A percentile compares a stretch with the other conserved stretches of the same genome.
Conservation (phyloP, 805 yeast species). For the Blastobotrys peoriensis region DNA sequence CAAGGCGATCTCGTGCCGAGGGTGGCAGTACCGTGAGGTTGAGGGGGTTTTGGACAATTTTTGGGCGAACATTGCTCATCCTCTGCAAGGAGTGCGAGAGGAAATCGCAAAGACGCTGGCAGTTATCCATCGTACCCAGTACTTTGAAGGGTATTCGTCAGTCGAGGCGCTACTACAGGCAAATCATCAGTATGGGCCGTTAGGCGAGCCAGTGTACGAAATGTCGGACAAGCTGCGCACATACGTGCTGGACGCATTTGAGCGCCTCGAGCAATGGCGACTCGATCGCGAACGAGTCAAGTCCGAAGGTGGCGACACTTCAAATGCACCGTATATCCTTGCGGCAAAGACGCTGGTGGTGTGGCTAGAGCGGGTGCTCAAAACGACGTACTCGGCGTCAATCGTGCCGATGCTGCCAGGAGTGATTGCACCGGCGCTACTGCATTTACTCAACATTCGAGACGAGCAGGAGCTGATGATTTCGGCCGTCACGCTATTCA, state of each 20-base stretch:
- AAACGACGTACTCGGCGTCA: conserved; percentile 47
- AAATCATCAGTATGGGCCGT: conserved; percentile 31
- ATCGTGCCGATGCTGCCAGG: conserved; percentile 47
- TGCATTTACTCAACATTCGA: conserved; percentile 57
- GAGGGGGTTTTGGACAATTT: conserved; percentile 40
- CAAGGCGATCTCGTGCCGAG: conserved; percentile 42
- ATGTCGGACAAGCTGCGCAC: conserved; percentile 28
- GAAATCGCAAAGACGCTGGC: conserved; percentile 59
- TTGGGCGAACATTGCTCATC: conserved; percentile 48
- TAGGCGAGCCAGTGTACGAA: conserved; percentile 33
- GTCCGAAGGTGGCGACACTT: conserved; percentile 27
- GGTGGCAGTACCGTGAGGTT: conserved; percentile 46
- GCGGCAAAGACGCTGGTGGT: conserved; percentile 58
- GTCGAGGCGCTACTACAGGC: conserved; percentile 37
- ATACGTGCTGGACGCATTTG: conserved; percentile 40
- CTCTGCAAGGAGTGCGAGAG: conserved; percentile 66
- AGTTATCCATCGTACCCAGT: conserved; percentile 38
- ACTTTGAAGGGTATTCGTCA: conserved; percentile 37
- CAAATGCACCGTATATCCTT: conserved; percentile 47
- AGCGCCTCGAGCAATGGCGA: conserved; percentile 39
- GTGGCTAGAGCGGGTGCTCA: conserved; percentile 51
- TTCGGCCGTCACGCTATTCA: conserved; percentile 42
- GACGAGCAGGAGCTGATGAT: conserved; percentile 62
- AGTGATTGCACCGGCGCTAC: conserved; percentile 62
- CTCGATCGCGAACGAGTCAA: conserved; percentile 9